Conservation (phyloP, 352 stramenopile species). For the Elongisporangium undulatum region DNA sequence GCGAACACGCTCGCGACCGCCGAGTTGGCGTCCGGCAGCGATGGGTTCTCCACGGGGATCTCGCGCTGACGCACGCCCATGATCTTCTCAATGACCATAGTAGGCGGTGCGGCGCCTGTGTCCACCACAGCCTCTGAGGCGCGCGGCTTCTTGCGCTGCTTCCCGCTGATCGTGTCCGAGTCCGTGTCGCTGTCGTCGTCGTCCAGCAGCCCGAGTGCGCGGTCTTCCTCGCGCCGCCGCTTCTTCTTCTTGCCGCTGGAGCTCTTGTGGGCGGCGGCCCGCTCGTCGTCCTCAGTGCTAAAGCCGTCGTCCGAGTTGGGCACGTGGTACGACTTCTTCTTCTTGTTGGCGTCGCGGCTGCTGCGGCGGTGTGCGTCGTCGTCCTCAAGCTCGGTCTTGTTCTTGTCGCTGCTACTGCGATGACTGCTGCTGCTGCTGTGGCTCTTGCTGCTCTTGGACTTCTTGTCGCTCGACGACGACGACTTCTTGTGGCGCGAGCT, state of each 20-base stretch:
- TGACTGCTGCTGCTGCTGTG: slow-evolving; percentile 8
- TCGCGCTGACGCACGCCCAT: slow-evolving; percentile 69
- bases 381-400: slow-evolving; percentile 7
- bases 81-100: slow-evolving; percentile 88
- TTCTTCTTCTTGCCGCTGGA: slow-evolving; percentile 21
- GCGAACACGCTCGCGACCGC: slow-evolving; percentile 36
- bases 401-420: slow-evolving; percentile 6
- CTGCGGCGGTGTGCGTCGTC: slow-evolving; percentile 46
- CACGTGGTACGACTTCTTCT: slow-evolving; percentile 74
- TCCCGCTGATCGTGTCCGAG: slow-evolving; percentile 33
- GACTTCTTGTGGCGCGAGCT: slow-evolving; percentile 11
- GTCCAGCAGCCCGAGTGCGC: slow-evolving; percentile 1
- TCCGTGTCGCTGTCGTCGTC: slow-evolving; percentile 29
- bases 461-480: slow-evolving; percentile 9
- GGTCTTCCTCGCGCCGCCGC: slow-evolving; percentile 19
- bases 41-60: slow-evolving; percentile 16
- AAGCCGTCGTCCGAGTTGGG: slow-evolving; percentile 81
- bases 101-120: slow-evolving; percentile 8
- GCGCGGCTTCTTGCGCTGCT: slow-evolving; percentile 24
- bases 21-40: slow-evolving; percentile 14
- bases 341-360: slow-evolving; percentile 57
- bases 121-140: slow-evolving; percentile 6
- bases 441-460: slow-evolving; percentile 14
- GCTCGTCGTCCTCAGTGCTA: slow-evolving; percentile 34
- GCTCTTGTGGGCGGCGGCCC: slow-evolving; percentile 5